These are phyloP conservation scores for Agrocybe chaxingu DNA, from an alignment of 768 basidiomycete species.

Conservation along the genomic window DNA sequence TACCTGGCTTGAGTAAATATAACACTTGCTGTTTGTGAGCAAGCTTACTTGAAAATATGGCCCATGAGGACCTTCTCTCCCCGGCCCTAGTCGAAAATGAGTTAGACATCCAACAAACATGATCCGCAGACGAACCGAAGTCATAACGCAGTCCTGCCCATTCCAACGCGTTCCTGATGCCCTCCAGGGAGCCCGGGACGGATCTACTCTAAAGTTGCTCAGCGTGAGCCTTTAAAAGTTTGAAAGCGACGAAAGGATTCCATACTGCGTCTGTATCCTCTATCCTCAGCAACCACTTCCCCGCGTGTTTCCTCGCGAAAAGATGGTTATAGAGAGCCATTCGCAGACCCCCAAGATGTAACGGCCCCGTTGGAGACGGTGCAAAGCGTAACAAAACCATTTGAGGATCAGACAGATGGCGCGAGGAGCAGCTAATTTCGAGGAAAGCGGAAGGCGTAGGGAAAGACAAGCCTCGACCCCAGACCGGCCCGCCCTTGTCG, in stretches of 20 bases:
- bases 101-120: not conserved
- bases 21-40: not conserved
- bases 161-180: constrained; percentile 67
- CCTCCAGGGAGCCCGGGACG: constrained; percentile 83
- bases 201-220: constrained; percentile 55
- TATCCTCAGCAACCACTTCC: constrained; percentile 88
- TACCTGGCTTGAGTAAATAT: constrained; percentile 26
- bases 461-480: too few species aligned
- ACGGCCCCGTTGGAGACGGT: constrained; percentile 91
- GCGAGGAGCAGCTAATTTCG: not conserved
- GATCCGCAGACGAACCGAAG: constrained; percentile 57
- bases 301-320: constrained; percentile 74
- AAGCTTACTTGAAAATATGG: constrained; percentile 81
- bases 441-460: too few species aligned
- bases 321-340: constrained; percentile 94
- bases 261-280: constrained; percentile 94
- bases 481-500: too few species aligned
- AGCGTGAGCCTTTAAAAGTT: not conserved
- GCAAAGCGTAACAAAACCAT: constrained; percentile 86
- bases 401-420: too few species aligned
- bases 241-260: not conserved
- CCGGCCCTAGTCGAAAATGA: constrained; percentile 58
- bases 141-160: constrained; percentile 95
- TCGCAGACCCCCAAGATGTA: constrained; percentile 92
- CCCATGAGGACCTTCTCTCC: constrained; percentile 65